A percentile compares a stretch with the other conserved stretches of the same genome.
These are phyloP conservation scores for Aurinia saxatilis DNA, from an alignment of 345 rosid species.

Conservation along the genomic window DNA sequence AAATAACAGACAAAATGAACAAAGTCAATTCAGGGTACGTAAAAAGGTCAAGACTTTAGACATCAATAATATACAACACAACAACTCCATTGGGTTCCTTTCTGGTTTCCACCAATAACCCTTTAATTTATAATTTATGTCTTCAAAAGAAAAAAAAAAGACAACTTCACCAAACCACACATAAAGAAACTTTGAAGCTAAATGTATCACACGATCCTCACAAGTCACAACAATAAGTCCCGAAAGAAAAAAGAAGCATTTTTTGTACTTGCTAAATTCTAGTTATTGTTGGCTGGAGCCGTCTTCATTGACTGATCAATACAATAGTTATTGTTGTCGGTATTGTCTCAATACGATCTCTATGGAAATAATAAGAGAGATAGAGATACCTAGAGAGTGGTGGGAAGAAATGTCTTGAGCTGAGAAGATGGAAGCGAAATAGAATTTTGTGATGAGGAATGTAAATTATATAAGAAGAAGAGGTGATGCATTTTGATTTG, in stretches of 20 bases:
- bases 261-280: too few species aligned
- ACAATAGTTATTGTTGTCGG: too few species aligned
- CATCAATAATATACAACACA: constrained; percentile 7
- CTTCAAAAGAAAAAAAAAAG: constrained; percentile 3
- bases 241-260: too few species aligned
- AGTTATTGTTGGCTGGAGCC: too few species aligned
- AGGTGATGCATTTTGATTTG: constrained; percentile 6
- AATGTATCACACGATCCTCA: too few species aligned
- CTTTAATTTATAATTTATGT: constrained; percentile 1
- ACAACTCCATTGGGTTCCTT: background rate
- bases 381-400: background rate
- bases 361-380: background rate
- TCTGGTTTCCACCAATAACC: constrained; percentile 17
- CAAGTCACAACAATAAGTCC: too few species aligned
- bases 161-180: constrained; percentile 7
- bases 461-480: background rate
- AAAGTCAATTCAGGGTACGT: background rate
- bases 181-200: background rate
- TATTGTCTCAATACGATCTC: too few species aligned
- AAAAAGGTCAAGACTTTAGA: constrained; percentile 12
- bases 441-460: background rate
- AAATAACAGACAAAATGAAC: background rate
- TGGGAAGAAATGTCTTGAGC: too few species aligned
- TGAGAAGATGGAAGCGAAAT: constrained; percentile 8
- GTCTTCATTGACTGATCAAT: too few species aligned